Evolutionary conservation across 139 green algal genomes (phyloP).

Genomic region (Picochlorum sp.): DNA sequence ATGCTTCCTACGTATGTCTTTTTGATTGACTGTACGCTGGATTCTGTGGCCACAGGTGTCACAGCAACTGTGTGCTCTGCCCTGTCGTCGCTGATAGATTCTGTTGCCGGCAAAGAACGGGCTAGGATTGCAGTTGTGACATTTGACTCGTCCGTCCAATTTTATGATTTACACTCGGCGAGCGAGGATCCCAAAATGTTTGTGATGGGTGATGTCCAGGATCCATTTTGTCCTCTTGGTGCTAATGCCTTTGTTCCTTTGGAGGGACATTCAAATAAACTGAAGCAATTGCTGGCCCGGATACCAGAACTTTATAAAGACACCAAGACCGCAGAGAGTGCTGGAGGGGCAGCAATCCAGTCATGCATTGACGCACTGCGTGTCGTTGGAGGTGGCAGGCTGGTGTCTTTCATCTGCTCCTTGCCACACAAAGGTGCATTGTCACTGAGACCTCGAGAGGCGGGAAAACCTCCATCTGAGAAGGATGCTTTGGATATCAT

Average conservation of each 20-base stretch:
- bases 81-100: constrained; percentile 52
- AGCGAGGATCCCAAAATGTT: constrained; percentile 57
- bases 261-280: constrained; percentile 1
- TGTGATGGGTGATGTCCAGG: constrained; percentile 62
- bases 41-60: constrained; percentile 54
- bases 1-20: constrained; percentile 75
- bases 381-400: constrained; percentile 54
- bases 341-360: constrained; percentile 48
- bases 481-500: constrained; percentile 36
- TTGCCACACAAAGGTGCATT: constrained; percentile 53
- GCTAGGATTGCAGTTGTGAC: constrained; percentile 68
- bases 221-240: constrained; percentile 41
- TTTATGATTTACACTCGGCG: constrained; percentile 52
- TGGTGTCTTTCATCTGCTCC: constrained; percentile 64
- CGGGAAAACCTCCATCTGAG: constrained; percentile 18
- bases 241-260: constrained; percentile 12
- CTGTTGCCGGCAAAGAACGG: constrained; percentile 45
- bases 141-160: constrained; percentile 75
- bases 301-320: constrained; percentile 59
- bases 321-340: constrained; percentile 37
- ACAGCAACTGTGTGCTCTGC: constrained; percentile 52
- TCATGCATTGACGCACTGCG: constrained; percentile 60
- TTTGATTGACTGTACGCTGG: constrained; percentile 64
- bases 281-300: constrained; percentile 45
- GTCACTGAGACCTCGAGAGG: constrained; percentile 44